Evolutionary conservation across 2,329 filamentous ascomycete genomes (phyloP).

Genomic region (Hymenotorrendiella dingleyae): DNA sequence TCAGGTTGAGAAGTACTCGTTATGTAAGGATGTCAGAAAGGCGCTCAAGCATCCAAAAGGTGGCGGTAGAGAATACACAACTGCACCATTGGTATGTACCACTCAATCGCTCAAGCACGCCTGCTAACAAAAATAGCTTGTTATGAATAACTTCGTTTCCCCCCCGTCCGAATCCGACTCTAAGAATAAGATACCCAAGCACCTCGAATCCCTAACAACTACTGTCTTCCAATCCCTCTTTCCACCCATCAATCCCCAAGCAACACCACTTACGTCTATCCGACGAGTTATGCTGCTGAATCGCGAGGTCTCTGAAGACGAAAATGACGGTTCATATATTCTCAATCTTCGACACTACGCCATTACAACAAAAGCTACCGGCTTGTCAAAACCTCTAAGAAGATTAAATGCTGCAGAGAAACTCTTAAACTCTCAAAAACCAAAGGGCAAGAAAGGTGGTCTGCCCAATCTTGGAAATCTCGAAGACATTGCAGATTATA

Average conservation of each 20-base stretch:
- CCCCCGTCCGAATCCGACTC: constrained; percentile 49
- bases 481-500: constrained; percentile 89
- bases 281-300: constrained; percentile 86
- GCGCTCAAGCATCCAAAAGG: constrained; percentile 77
- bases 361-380: constrained; percentile 83
- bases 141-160: constrained; percentile 95
- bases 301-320: constrained; percentile 54
- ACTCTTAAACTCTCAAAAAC: constrained; percentile 47
- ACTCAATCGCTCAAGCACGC: constrained; percentile 7
- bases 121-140: constrained; percentile 50
- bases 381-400: constrained; percentile 76
- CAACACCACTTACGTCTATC: constrained; percentile 86
- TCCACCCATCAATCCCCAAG: constrained; percentile 88
- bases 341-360: constrained; percentile 90
- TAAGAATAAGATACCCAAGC: constrained; percentile 73
- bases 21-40: constrained; percentile 84
- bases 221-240: constrained; percentile 96
- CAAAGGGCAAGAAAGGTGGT: constrained; percentile 58
- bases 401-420: constrained; percentile 82
- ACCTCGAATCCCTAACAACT: constrained; percentile 87
- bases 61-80: constrained; percentile 78
- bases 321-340: constrained; percentile 63
- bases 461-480: constrained; percentile 87
- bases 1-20: constrained; percentile 86
- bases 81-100: constrained; percentile 66